Conservation (phyloP, 805 yeast species). For the Candida vaughaniae region DNA sequence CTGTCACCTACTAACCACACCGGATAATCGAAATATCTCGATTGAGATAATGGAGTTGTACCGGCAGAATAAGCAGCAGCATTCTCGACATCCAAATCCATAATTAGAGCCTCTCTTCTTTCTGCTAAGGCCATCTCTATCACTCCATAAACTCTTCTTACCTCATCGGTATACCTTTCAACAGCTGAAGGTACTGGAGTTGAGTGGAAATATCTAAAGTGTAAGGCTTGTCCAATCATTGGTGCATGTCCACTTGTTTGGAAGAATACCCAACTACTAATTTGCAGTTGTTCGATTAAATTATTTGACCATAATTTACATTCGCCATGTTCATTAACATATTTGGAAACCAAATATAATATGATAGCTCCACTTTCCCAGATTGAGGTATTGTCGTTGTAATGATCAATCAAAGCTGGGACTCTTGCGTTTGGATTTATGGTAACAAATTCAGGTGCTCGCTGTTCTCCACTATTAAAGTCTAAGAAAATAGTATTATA, state of each 20-base stretch:
- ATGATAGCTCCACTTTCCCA: slow-evolving; percentile 97
- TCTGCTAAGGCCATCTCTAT: slow-evolving; percentile 94
- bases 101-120: slow-evolving; percentile 81
- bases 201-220: slow-evolving; percentile 87
- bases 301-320: slow-evolving; percentile 81
- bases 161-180: slow-evolving; percentile 89
- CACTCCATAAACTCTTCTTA: slow-evolving; percentile 88
- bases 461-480: slow-evolving; percentile 84
- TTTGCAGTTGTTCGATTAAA: slow-evolving; percentile 76
- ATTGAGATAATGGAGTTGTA: slow-evolving; percentile 80
- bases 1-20: slow-evolving; percentile 92
- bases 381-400: slow-evolving; percentile 70
- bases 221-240: slow-evolving; percentile 97
- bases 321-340: slow-evolving; percentile 58
- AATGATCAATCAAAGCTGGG: slow-evolving; percentile 91
- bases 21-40: slow-evolving; percentile 86
- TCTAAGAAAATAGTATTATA: slow-evolving; percentile 84
- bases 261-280: slow-evolving; percentile 86
- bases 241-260: slow-evolving; percentile 98
- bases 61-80: slow-evolving; percentile 87
- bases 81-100: slow-evolving; percentile 85
- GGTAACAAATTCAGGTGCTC: slow-evolving; percentile 91
- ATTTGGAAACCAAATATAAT: slow-evolving; percentile 72
- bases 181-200: slow-evolving; percentile 85
- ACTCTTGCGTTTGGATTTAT: slow-evolving; percentile 95